Evolutionary conservation across 2,329 filamentous ascomycete species (phyloP).

Genomic region (Diaporthe nobilis): DNA sequence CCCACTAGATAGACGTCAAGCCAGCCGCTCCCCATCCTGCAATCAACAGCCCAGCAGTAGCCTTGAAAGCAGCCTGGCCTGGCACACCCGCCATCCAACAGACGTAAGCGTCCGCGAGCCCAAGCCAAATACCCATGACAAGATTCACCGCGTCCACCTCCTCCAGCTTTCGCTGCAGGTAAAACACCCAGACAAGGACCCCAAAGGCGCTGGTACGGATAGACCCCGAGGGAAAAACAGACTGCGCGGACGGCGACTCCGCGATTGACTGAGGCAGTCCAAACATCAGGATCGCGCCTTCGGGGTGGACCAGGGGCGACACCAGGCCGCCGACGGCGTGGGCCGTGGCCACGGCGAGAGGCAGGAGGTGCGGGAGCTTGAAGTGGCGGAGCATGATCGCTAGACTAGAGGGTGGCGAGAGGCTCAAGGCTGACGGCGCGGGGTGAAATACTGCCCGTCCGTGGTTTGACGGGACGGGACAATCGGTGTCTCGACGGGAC

Average conservation of each 20-base stretch:
- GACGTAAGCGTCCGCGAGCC: neutral
- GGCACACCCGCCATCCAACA: neutral
- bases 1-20: neutral
- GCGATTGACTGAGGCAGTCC: neutral
- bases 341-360: neutral
- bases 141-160: neutral
- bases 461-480: too few relatives aligned
- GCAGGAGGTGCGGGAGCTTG: neutral
- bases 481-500: too few relatives aligned
- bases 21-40: neutral
- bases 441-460: too few relatives aligned
- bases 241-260: neutral
- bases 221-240: neutral
- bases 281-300: neutral
- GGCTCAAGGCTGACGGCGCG: too few relatives aligned
- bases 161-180: neutral
- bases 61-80: neutral
- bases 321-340: neutral
- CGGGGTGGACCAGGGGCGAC: neutral
- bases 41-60: neutral
- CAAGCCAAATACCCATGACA: neutral
- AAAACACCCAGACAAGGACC: neutral
- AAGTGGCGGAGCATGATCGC: neutral
- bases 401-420: too few relatives aligned
- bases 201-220: neutral